Conservation (phyloP, 2,329 filamentous ascomycete species). For the Cadophora gregata region DNA sequence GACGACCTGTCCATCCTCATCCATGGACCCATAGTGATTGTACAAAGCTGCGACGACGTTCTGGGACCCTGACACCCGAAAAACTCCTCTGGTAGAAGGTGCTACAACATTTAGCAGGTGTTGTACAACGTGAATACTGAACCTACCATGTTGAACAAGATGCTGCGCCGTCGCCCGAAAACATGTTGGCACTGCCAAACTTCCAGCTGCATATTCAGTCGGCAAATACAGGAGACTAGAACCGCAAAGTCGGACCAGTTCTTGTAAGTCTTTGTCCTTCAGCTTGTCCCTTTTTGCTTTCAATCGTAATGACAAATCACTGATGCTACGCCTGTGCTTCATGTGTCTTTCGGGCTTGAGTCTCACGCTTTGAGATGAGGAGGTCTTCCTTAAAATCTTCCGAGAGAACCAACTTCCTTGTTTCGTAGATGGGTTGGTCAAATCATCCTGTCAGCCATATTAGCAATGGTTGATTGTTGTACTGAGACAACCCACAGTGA, state of each 20-base stretch:
- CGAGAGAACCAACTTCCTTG: constrained; percentile 48
- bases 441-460: constrained; percentile 27
- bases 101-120: constrained; percentile 38
- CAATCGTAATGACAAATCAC: constrained; percentile 58
- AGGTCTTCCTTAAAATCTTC: constrained; percentile 47
- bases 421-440: constrained; percentile 35
- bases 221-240: constrained; percentile 67
- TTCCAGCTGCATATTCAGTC: constrained; percentile 60
- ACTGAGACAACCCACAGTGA: constrained; percentile 29
- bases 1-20: constrained; percentile 54
- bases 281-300: constrained; percentile 53
- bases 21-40: constrained; percentile 65
- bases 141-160: constrained; percentile 63
- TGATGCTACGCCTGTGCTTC: constrained; percentile 59
- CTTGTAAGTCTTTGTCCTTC: constrained; percentile 58
- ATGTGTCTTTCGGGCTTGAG: constrained; percentile 42
- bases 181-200: constrained; percentile 67
- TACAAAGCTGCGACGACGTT: constrained; percentile 62
- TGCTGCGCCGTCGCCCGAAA: constrained; percentile 70
- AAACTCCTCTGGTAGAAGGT: constrained; percentile 60
- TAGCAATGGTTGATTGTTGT: background rate
- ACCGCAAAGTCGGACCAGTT: constrained; percentile 67
- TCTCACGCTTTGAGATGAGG: constrained; percentile 43
- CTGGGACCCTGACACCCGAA: constrained; percentile 65
- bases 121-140: background rate